Evolutionary conservation across 306 rosid species (phyloP).

Genomic region (Cucumis sativus): DNA sequence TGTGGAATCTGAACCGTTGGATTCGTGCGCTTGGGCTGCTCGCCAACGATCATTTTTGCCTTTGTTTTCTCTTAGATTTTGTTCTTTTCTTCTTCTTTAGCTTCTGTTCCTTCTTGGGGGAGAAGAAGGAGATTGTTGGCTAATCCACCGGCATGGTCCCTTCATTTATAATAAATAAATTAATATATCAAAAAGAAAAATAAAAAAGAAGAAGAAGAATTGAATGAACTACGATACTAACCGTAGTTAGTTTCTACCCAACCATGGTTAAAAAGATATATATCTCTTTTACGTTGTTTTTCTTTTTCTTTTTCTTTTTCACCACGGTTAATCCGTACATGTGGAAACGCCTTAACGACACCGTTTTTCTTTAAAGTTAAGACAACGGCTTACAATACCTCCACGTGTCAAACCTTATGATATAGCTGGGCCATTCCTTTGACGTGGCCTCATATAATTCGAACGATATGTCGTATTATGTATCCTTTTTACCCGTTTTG

Average conservation of each 20-base stretch:
- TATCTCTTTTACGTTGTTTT: not conserved
- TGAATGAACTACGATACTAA: not conserved
- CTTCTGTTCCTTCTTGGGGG: slow-evolving; percentile 1
- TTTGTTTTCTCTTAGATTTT: not conserved
- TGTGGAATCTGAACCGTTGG: slow-evolving; percentile 68
- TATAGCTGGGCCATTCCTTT: not conserved
- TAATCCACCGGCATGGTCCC: not conserved
- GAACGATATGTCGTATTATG: not conserved
- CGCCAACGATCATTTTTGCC: slow-evolving; percentile 61
- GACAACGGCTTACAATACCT: not conserved
- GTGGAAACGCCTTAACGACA: slow-evolving; percentile 1
- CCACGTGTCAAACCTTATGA: not conserved
- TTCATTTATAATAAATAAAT: not conserved
- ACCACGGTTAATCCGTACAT: slow-evolving; percentile 8
- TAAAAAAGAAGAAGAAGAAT: not conserved
- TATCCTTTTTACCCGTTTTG: not conserved
- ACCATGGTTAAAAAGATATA: not conserved
- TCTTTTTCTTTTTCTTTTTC: not conserved
- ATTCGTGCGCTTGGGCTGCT: slow-evolving; percentile 43
- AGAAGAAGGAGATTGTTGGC: slow-evolving; percentile 2
- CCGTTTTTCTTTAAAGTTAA: not conserved
- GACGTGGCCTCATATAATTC: not conserved
- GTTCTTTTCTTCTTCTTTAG: not conserved
- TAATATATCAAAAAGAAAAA: no score
- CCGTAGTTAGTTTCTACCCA: slow-evolving; percentile 9